These are phyloP conservation scores for Uronychia binucleata DNA, from an alignment of 73 alveolate species.

Conservation along the genomic window DNA sequence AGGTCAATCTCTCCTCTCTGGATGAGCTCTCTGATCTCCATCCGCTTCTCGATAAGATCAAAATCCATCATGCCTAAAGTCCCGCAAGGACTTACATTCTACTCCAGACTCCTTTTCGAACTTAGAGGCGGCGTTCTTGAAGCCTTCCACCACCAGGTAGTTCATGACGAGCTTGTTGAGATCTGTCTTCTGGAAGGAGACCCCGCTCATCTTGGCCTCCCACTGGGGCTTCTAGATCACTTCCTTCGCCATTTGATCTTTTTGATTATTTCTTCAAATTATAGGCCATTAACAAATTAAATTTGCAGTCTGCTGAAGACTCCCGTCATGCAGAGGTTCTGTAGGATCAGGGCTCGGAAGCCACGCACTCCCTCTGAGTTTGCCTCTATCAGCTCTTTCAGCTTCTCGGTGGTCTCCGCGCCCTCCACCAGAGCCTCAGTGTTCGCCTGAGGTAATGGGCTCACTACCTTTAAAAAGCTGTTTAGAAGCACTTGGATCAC, in stretches of 20 bases:
- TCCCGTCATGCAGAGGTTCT: background rate
- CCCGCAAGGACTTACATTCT: background rate
- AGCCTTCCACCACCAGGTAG: constrained; percentile 81
- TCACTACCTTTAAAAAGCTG: constrained; percentile 41
- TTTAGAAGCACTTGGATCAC: constrained; percentile 35
- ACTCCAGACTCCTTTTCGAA: constrained; percentile 53
- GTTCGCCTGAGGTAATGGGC: background rate
- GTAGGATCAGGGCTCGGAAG: background rate
- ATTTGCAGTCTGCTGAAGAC: background rate
- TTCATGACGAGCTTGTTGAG: constrained; percentile 81
- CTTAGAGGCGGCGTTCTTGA: constrained; percentile 67
- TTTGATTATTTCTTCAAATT: no score
- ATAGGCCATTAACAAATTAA: background rate
- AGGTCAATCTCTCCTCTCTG: constrained; percentile 72
- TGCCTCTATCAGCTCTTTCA: background rate
- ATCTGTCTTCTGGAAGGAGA: constrained; percentile 9
- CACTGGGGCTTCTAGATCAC: background rate
- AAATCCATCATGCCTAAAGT: constrained; percentile 56
- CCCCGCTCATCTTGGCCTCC: background rate
- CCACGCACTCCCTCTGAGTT: background rate
- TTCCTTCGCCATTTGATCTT: background rate
- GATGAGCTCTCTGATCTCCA: constrained; percentile 68
- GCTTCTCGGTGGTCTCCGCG: background rate
- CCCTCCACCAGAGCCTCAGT: background rate
- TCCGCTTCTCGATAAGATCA: constrained; percentile 64